Base-by-base conservation (phyloP, 768 basidiomycete genomes). In the Mycena vitilis region DNA sequence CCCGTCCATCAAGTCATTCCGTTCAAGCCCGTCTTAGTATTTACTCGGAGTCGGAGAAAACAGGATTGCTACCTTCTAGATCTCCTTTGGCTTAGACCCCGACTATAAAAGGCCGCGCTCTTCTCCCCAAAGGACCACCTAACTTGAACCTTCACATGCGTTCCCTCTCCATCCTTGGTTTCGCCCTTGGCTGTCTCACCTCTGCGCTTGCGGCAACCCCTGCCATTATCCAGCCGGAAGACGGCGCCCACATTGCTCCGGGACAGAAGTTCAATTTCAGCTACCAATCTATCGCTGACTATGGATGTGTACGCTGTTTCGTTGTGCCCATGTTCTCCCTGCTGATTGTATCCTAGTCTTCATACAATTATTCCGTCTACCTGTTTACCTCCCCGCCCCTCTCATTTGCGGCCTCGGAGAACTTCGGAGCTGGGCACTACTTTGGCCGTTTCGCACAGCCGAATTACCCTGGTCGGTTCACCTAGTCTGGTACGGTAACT, bases 391-490 rank as follows among this genome's bases (percentile, higher is more conserved):
- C 74, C 34, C 63, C 68, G 15, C 80, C 80, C 20, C 63, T 58
- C 23, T 66, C 68, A 1, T 60, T 79, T 53, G 51, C 59, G 16
- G 73, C 78, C 4, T 64, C 76, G 20, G 73, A 77, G 5, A 73
- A 78, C 20, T 80, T 79, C 54, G 78, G 77, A 22, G 78, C 70
- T 30, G 83, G 84, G 1, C 77, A 82, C 65, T 85, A 77, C 73
- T 84, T 86, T 67, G 85, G 85, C 13, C 76, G 80, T 6, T 86
- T 78, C 68, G 78, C 83, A 22, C 76, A 77, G 44, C 75, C 78
- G 13, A 85, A 83, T 66, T 86, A 84, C 67, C 84, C 84, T 52
- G 81, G 82, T 81, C 20, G 61, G 77, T 71, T 22, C 18, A 16
- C 11, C 30, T 23, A 40, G 25, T 36, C 34, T 20, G 15, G 11